Base-by-base conservation (phyloP, 2,329 filamentous ascomycete species). In the Penicillium sclerotiorum region DNA sequence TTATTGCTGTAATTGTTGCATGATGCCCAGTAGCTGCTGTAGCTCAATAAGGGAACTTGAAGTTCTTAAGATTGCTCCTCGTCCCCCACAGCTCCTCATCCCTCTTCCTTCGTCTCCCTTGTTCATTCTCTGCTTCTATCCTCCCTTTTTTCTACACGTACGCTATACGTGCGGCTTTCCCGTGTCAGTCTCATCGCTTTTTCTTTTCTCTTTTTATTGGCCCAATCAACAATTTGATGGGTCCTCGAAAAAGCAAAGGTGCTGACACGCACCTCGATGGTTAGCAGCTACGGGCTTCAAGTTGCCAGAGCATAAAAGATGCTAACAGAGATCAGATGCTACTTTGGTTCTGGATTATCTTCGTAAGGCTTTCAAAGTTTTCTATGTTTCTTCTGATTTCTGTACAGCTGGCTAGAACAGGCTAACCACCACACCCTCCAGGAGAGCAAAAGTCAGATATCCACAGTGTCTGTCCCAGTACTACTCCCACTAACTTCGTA, bases 271-370 rank as follows among this genome's bases (percentile, higher is more conserved):
- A 50, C 12, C 61, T 64, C 21, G 63, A 69, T 59, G 69, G 72
- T 73, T 45, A 55, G 61, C 47, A 23, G 8, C 13, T 42, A 8
- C 39, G 22, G 22, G 28, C 11, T 33, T 22, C 27, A 11, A 22
- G 2, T 32, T 4, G 11, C 17, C 3, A 12, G 18, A 21, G n/a
- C 33, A 33, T 6, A 23, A 37, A 15, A 22, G 15, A n/a, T n/a
- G n/a, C 52, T 52, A n/a, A 53, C 49, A 21, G 11, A 39, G 27
- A 30, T 35, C 45, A 52, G 55, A 61, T 67, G 73, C 68, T 21
- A 65, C 73, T 18, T 68, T 77, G 62, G 74, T 82, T 18, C 67
- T 80, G 27, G 69, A 74, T 20, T 82, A 82, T 58, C 68, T 82
- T 17, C 72, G 77, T 80, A 57, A 67, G 76, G 69, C 11, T 38